Evolutionary conservation across 192 early-diverging fungal species (phyloP).

Genomic region (Entophlyctis luteolus): DNA sequence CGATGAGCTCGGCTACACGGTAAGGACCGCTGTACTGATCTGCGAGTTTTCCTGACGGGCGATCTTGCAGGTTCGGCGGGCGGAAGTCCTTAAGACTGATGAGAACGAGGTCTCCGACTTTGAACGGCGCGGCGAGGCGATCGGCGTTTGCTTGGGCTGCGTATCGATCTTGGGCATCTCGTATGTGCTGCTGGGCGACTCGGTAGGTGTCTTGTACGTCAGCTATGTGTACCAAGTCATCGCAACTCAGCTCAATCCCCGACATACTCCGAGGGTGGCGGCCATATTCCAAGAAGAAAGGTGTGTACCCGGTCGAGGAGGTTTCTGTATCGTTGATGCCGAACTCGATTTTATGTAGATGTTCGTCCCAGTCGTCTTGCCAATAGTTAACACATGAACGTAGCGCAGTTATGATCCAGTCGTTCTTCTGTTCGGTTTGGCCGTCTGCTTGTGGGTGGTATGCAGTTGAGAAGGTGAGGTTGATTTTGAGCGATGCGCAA

Average conservation of each 20-base stretch:
- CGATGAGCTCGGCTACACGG: not conserved
- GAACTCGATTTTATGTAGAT: conserved; percentile 46
- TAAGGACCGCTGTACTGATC: too few relatives aligned
- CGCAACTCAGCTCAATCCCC: not conserved
- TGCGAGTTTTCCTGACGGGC: not conserved
- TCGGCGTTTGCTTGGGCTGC: not conserved
- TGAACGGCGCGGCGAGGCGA: not conserved
- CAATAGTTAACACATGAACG: conserved; percentile 27
- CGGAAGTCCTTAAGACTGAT: not conserved
- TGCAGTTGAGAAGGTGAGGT: conserved; percentile 37
- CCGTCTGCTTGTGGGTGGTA: conserved; percentile 34
- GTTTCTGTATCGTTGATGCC: conserved; percentile 49
- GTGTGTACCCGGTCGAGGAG: conserved; percentile 24
- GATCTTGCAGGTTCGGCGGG: not conserved
- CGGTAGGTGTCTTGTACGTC: not conserved
- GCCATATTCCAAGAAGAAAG: conserved; percentile 24
- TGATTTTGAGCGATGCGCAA: conserved; percentile 14
- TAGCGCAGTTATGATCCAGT: conserved; percentile 26
- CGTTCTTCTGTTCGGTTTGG: conserved; percentile 36
- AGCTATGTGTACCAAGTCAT: not conserved
- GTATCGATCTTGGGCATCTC: conserved; percentile 11
- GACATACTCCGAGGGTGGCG: conserved; percentile 3
- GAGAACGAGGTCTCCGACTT: conserved; percentile 8
- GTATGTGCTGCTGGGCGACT: not conserved
- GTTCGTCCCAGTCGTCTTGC: conserved; percentile 41